A percentile compares a stretch with the other conserved stretches of the same genome.
These are phyloP conservation scores for Chalciporus sp. DNA, from an alignment of 1,284 basidiomycete species.

Conservation along the genomic window DNA sequence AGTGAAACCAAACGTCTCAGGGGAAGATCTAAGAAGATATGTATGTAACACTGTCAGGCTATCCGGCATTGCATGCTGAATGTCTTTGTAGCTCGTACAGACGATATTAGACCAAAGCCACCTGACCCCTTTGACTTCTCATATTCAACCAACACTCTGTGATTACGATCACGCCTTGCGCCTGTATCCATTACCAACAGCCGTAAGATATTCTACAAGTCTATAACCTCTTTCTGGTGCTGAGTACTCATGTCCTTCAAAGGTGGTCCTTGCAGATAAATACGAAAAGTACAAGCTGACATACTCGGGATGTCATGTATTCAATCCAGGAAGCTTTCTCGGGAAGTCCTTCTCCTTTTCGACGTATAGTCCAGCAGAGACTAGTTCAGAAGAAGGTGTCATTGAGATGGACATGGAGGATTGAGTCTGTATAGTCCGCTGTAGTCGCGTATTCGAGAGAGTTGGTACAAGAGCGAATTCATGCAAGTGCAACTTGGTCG, in stretches of 20 bases:
- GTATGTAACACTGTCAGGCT: slow-evolving; percentile 48
- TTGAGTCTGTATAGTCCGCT: slow-evolving; percentile 3
- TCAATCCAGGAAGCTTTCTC: slow-evolving; percentile 94
- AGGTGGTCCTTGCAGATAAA: slow-evolving; percentile 96
- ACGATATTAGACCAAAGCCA: slow-evolving; percentile 92
- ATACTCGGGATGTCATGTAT: slow-evolving; percentile 98
- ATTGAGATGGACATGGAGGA: slow-evolving; percentile 41
- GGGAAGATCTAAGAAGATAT: slow-evolving; percentile 84
- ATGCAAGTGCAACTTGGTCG: not conserved
- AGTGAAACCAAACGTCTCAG: slow-evolving; percentile 74
- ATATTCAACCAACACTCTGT: slow-evolving; percentile 85
- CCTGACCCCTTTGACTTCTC: slow-evolving; percentile 81
- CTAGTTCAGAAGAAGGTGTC: slow-evolving; percentile 72
- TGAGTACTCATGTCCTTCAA: slow-evolving; percentile 14
- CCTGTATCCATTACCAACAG: slow-evolving; percentile 93
- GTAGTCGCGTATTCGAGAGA: not conserved
- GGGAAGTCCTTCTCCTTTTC: slow-evolving; percentile 81
- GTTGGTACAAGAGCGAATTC: too few relatives aligned
- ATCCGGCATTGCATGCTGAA: slow-evolving; percentile 8
- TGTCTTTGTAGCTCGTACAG: slow-evolving; percentile 76
- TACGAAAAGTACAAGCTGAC: slow-evolving; percentile 97
- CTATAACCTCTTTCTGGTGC: not conserved
- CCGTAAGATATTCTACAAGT: slow-evolving; percentile 49
- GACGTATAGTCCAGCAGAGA: slow-evolving; percentile 82
- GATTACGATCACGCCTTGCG: slow-evolving; percentile 94